Percentiles rank a stretch among this genome's conserved stretches.
Conservation (phyloP, 257 asterid species). For the Nicotiana tabacum region DNA sequence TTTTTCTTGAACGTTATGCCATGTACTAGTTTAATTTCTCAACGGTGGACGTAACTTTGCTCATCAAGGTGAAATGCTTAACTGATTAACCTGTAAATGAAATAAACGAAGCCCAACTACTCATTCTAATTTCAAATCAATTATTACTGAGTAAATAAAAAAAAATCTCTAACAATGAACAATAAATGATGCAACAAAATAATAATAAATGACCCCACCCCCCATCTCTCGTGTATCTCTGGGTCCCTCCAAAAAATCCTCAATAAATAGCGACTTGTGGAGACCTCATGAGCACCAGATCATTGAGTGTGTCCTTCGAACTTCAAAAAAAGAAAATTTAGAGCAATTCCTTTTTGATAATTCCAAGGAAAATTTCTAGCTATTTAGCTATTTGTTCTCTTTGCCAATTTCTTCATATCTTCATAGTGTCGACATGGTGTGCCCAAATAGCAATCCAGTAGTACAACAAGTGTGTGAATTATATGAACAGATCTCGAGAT, state of each 20-base stretch:
- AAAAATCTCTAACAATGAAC: not conserved
- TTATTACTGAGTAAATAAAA: not conserved
- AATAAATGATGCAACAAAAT: not conserved
- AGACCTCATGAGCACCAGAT: slow-evolving; percentile 4
- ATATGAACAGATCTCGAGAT: slow-evolving; percentile 49
- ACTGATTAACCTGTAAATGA: not conserved
- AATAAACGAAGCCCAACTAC: not conserved
- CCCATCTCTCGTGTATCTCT: not conserved
- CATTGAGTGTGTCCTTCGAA: not conserved
- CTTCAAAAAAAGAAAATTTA: not conserved
- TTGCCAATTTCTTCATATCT: not conserved
- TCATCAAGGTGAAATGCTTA: not conserved
- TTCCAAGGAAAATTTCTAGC: not conserved
- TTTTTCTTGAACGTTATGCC: too few species aligned
- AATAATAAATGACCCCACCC: not conserved
- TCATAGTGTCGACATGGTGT: slow-evolving; percentile 61
- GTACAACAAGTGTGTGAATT: slow-evolving; percentile 50
- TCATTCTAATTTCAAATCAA: not conserved
- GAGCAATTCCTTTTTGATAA: not conserved
- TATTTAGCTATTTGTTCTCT: not conserved
- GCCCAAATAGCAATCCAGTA: slow-evolving; percentile 58
- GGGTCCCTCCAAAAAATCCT: not conserved
- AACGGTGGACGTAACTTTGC: not conserved
- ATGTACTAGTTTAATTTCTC: too few species aligned
- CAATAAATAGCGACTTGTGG: slow-evolving; percentile 12